Base-by-base conservation (phyloP, 169 alveolate genomes). In the Sarcocystis neurona region DNA sequence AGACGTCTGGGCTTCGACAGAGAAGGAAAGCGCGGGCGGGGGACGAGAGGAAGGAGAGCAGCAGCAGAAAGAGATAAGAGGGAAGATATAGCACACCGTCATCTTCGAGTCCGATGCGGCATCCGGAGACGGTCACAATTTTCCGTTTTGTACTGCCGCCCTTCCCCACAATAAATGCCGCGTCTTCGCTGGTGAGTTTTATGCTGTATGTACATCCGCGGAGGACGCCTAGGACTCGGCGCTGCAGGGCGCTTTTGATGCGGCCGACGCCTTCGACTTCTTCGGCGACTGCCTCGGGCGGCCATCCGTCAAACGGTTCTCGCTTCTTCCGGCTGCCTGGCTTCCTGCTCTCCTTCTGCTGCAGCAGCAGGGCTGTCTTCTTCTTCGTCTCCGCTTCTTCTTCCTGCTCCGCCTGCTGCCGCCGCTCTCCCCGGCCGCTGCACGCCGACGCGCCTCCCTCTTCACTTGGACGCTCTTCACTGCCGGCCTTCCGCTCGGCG, bases 201-300 rank as follows among this genome's bases (percentile, higher is more conserved):
- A 79, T 79, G 20, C 37, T 34, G 72, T 79, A 79, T 1, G 75
- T 79, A 37, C 23, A n/a, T 0, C 75, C 87, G 32, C 18, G 37
- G 53, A 79, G 75, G 34, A 79, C 87, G 20, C 87, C 87, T 27
- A 79, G 75, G 47, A 79, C 87, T 30, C 48, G 70, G 30, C 87
- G 70, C 72, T 79, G 87, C 39, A 79, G 87, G 27, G 87, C 87
- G 2, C 48, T 27, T n/a, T 37, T 44, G 4, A 79, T 39, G 34
- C 41, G 32, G 10, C 41, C 12, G 63, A 30, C 72, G 53, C 32
- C 87, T 4, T 30, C 47, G 47, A 58, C 15, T 34, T 79, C 70
- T 39, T 79, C 75, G 32, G 37, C 74, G 2, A 79, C 39, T 2
- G 87, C 87, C 27, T 79, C 87, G 12, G 70, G 70, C n/a, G n/a